These are phyloP conservation scores for Cladosporium phlei DNA, from an alignment of 2,329 filamentous ascomycete genomes.

Conservation along the genomic window DNA sequence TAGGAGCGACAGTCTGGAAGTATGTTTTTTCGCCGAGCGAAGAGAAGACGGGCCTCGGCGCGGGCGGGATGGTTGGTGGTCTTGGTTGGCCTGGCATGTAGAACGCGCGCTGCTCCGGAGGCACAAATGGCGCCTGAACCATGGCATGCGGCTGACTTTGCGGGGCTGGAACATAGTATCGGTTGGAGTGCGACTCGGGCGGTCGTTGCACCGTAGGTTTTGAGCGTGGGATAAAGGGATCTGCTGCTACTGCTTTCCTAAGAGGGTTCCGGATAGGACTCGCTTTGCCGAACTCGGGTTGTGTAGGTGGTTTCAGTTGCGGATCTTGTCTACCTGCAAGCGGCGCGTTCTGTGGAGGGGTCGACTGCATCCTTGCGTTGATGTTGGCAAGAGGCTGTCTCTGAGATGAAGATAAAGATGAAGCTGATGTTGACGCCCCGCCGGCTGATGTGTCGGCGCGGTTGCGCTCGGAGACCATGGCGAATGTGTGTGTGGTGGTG, in stretches of 20 bases:
- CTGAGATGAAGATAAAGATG: slow-evolving; percentile 18
- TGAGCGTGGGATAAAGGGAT: slow-evolving; percentile 23
- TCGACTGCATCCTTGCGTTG: slow-evolving; percentile 31
- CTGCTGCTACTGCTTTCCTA: slow-evolving; percentile 24
- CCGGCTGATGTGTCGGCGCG: slow-evolving; percentile 6
- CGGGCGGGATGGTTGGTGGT: slow-evolving; percentile 43
- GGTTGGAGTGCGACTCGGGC: slow-evolving; percentile 15
- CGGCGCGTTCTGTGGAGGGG: slow-evolving; percentile 16
- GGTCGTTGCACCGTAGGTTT: slow-evolving; percentile 20
- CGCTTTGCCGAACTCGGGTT: slow-evolving; percentile 54
- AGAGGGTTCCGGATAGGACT: slow-evolving; percentile 51
- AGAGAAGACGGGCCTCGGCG: slow-evolving; percentile 50
- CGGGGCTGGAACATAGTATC: slow-evolving; percentile 9
- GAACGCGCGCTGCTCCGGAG: slow-evolving; percentile 17
- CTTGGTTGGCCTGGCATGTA: slow-evolving; percentile 24
- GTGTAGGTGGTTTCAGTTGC: slow-evolving; percentile 16
- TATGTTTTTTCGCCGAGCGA: slow-evolving; percentile 41
- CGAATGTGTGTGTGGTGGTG: not conserved
- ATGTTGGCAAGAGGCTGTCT: slow-evolving; percentile 29
- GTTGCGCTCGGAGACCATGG: slow-evolving; percentile 13
- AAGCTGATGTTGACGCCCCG: slow-evolving; percentile 3
- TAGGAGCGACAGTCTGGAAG: slow-evolving; percentile 34
- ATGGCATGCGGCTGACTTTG: slow-evolving; percentile 5
- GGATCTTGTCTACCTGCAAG: slow-evolving; percentile 17
- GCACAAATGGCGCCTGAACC: slow-evolving; percentile 7